Conservation (phyloP, 169 alveolate genomes). For the Plasmodium chabaudi region DNA sequence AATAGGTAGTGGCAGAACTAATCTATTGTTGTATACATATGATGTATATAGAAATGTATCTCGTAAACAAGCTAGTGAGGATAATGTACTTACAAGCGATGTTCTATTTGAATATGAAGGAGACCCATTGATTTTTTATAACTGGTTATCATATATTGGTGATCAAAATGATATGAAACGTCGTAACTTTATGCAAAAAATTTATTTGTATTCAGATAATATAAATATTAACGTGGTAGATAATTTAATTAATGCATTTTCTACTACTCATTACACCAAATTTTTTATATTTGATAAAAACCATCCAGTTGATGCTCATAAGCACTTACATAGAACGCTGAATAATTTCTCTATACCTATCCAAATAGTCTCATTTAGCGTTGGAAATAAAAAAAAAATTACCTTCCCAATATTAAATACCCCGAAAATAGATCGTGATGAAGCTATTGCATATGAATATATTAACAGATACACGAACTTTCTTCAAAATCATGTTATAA, state of each 20-base stretch:
- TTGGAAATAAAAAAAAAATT: constrained; percentile 9
- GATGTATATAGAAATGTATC: constrained; percentile 46
- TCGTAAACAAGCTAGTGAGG: constrained; percentile 12
- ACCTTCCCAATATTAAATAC: constrained; percentile 8
- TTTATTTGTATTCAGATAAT: constrained; percentile 31
- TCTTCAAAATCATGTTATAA: constrained; percentile 11
- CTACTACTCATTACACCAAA: constrained; percentile 31
- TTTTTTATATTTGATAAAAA: constrained; percentile 41
- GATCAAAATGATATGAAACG: constrained; percentile 12
- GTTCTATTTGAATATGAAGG: constrained; percentile 10
- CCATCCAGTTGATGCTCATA: constrained; percentile 11
- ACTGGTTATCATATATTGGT: constrained; percentile 59
- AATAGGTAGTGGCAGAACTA: constrained; percentile 57
- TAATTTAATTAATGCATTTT: constrained; percentile 32
- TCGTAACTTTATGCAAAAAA: constrained; percentile 14
- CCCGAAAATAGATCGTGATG: constrained; percentile 9
- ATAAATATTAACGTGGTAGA: constrained; percentile 36
- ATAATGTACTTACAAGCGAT: constrained; percentile 11
- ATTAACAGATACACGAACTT: constrained; percentile 37
- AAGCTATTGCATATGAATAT: constrained; percentile 43
- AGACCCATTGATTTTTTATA: constrained; percentile 61
- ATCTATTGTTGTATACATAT: constrained; percentile 27
- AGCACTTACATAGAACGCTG: constrained; percentile 27
- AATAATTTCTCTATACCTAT: constrained; percentile 29
- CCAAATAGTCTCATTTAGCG: not conserved